Conservation (phyloP, 176 grass and related monocot genomes). For the Lolium multiflorum region DNA sequence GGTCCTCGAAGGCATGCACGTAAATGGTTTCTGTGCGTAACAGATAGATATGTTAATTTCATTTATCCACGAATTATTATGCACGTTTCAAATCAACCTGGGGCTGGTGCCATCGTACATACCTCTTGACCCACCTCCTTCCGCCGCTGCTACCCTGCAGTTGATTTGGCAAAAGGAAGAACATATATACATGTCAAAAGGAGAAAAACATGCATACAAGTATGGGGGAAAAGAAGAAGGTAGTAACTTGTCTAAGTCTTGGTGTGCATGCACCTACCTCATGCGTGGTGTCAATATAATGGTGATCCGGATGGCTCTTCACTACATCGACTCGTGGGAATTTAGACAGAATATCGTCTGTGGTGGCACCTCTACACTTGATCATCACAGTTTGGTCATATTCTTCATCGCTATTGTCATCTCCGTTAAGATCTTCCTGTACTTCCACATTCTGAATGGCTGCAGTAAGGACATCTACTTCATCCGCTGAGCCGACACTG, state of each 20-base stretch:
- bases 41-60: too few relatives aligned
- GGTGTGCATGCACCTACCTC: neutral
- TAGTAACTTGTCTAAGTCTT: neutral
- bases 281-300: neutral
- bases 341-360: neutral
- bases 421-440: neutral
- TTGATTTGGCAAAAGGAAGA: neutral
- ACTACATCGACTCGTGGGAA: neutral
- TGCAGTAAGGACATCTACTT: neutral
- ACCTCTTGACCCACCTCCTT: constrained; percentile 12
- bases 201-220: neutral
- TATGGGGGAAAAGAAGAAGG: neutral
- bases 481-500: neutral
- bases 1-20: neutral
- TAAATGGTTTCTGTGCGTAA: constrained; percentile 8
- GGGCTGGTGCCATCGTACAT: too few relatives aligned
- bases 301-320: neutral
- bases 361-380: neutral
- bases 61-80: too few relatives aligned
- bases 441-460: too few relatives aligned
- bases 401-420: neutral
- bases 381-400: neutral
- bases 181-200: neutral
- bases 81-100: too few relatives aligned
- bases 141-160: neutral